Evolutionary conservation across 106 monocot genomes (phyloP), one percentile per base, ranked within the genome.

Genomic region (Apostasia shenzhenica): DNA sequence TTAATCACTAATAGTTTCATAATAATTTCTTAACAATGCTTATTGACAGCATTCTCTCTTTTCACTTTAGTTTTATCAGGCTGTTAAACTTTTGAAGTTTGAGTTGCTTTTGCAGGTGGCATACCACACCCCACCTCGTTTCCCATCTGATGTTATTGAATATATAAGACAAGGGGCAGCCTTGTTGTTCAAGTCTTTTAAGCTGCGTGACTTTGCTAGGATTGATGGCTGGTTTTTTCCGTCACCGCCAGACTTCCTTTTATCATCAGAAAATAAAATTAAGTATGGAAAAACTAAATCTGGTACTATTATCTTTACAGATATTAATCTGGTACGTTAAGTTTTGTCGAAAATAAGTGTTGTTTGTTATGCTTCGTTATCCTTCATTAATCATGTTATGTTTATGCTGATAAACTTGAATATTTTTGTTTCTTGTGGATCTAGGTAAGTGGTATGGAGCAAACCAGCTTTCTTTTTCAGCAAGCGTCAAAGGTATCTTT

Each of bases 401-500:
- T 45, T 38, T 47, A 6, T 48, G 14, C 10, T 61, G 9, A 14
- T 67, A 51, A 39, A 14, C 47, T 69, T 56, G 42, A 45, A 38
- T 68, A 0, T 41, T 67, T 73, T 6, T 42, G 8, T n/a, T 50
- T 41, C 70, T 73, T 9, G 59, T 73, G 60, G 65, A 52, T n/a
- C 57, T 69, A 95, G 95, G 91, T 95, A 69, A 95, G 88, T 73
- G 95, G 95, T 49, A 95, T 95, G 95, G 95, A 91, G 81, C 95
- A 95, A 74, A 95, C 88, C 43, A 95, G 95, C 66, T 95, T 95
- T 74, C 68, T 95, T 54, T 95, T 95, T 86, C 95, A 95, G 76
- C 95, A 95, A 79, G 91, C 91, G 57, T 91, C 95, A 10, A 86
- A 88, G 91, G 95, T 91, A 82, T 8, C 5, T 57, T 59, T 54